Base-by-base conservation (phyloP, 768 basidiomycete species). In the Phaeotremella fagi region DNA sequence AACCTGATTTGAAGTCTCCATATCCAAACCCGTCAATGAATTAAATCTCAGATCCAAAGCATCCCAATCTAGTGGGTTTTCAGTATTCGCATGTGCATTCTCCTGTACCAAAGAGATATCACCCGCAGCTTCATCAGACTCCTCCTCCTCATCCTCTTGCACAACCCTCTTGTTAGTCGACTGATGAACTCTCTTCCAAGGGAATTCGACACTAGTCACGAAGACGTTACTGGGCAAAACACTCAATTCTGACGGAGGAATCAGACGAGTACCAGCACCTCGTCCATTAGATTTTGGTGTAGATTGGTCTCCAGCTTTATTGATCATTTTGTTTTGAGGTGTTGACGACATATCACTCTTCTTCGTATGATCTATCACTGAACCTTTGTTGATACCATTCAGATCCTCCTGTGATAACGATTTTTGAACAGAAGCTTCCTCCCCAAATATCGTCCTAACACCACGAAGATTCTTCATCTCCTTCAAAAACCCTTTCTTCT, bases 401-500 rank as follows among this genome's bases (percentile, higher is more conserved):
- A n/a, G n/a, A n/a, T n/a, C n/a, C n/a, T n/a, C n/a, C n/a, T n/a
- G n/a, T n/a, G n/a, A n/a, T n/a, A n/a, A n/a, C n/a, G n/a, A n/a
- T n/a, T n/a, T n/a, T n/a, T n/a, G n/a, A n/a, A n/a, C n/a, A n/a
- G n/a, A n/a, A n/a, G n/a, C n/a, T n/a, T n/a, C 57, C 36, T 18
- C 28, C 3, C 25, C 50, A 24, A 65, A 70, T 3, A 63, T 50
- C 6, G 60, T 67, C 50, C 55, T 53, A 0, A 45, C 55, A 3
- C 54, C 60, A 27, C 28, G 45, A 16, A 57, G 23, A 4, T 37
- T 56, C 25, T 42, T 57, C 63, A 67, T 70, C 18, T 64, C 55
- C 29, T 54, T 57, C 57, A 70, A 38, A 45, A 67, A 70, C 12
- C 66, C 68, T 43, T 56, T 63, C 48, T 60, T 61, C 55, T 70